Evolutionary conservation across 768 basidiomycete species (phyloP).

Genomic region (Phlebiopsis flavidoalba): DNA sequence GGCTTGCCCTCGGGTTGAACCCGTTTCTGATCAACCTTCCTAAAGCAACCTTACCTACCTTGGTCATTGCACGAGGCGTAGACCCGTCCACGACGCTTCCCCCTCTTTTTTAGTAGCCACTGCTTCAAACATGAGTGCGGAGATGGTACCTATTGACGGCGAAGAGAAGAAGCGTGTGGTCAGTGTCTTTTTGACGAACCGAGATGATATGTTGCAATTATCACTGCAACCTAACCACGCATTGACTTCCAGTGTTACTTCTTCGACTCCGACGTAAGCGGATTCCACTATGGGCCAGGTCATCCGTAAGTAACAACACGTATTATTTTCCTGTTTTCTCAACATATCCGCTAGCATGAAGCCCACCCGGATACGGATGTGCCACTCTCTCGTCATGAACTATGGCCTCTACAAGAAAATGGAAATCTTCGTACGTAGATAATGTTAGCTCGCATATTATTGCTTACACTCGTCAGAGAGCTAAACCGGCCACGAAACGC

Average conservation of each 20-base stretch:
- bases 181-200: slow-evolving; percentile 28
- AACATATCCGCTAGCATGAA: slow-evolving; percentile 70
- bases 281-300: slow-evolving; percentile 98
- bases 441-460: background rate
- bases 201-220: background rate
- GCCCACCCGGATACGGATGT: slow-evolving; percentile 98
- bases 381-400: slow-evolving; percentile 99
- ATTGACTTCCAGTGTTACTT: slow-evolving; percentile 78
- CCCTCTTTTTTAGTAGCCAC: background rate
- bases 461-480: slow-evolving; percentile 52
- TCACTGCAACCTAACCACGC: background rate
- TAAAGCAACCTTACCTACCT: background rate
- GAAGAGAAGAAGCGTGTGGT: slow-evolving; percentile 89
- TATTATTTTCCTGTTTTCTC: slow-evolving; percentile 12
- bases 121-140: slow-evolving; percentile 23
- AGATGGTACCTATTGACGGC: slow-evolving; percentile 41
- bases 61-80: background rate
- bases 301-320: slow-evolving; percentile 61
- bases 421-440: slow-evolving; percentile 91
- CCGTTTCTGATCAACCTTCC: slow-evolving; percentile 3
- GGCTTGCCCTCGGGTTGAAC: background rate
- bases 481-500: slow-evolving; percentile 98
- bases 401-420: slow-evolving; percentile 99
- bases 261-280: slow-evolving; percentile 98
- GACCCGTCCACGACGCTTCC: background rate